Base-by-base conservation (phyloP, 176 grass and related monocot genomes). In the Oryza australiensis region DNA sequence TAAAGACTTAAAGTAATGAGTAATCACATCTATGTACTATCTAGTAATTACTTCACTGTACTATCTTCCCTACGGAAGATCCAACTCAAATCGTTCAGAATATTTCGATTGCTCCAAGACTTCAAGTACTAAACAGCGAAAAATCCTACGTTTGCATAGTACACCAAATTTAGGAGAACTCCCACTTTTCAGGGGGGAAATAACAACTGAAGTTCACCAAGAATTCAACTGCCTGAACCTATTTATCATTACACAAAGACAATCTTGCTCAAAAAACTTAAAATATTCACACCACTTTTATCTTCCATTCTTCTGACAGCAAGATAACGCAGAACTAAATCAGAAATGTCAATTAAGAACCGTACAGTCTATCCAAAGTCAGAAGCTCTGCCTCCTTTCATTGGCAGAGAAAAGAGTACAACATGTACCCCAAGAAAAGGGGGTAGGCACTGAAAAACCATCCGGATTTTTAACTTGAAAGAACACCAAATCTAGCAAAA, bases 401-500 rank as follows among this genome's bases (percentile, higher is more conserved):
- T 11, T 24, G 55, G 22, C 55, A 11, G 55, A 60, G 22, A 23
- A 23, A 22, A 24, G 3, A 60, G 55, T 60, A 60, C 53, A n/a
- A n/a, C 55, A 60, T 60, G 22, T 60, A 9, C 55, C 55, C 55
- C 55, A 60, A 53, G 49, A 53, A 53, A 53, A 53, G 15, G 5
- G 18, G 18, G 49, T 22, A 53, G 16, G 20, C 16, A 53, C 49
- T 22, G 55, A 10, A 24, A 60, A 60, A 23, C 7, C 22, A 24
- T 60, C 55, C 22, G 24, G 22, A 60, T 60, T 60, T 79, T 79
- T 45, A 68, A 22, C 28, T 72, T 46, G 26, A 68, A 43, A 77
- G 12, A 76, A 46, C 38, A 35, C 7, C 46, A 64, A 82, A 82
- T 76, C 72, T 15, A 51, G 27, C 53, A 33, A 71, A 40, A 1